A percentile compares a stretch with the other conserved stretches of the same genome.
Conservation (phyloP, 495 filamentous ascomycete species). For the Talaromyces thailandensis region DNA sequence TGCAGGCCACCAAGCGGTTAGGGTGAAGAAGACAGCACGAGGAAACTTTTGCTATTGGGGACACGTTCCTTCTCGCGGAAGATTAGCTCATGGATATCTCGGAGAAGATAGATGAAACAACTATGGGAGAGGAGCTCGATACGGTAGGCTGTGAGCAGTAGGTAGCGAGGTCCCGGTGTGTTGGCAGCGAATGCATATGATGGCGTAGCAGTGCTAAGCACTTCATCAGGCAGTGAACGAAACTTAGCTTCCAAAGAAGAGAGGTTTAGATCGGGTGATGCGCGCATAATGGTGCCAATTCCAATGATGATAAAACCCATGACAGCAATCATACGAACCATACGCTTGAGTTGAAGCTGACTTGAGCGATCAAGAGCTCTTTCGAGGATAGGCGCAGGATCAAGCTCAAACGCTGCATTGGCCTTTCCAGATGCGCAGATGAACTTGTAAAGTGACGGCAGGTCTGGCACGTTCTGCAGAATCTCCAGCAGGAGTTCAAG, state of each 20-base stretch:
- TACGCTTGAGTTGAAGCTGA: background rate
- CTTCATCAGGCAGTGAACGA: background rate
- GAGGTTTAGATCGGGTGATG: background rate
- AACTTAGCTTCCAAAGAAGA: background rate
- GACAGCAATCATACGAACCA: background rate
- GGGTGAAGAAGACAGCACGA: background rate
- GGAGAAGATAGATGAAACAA: background rate
- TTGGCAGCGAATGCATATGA: background rate
- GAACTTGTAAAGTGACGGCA: too few relatives aligned
- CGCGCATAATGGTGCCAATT: background rate
- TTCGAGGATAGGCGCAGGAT: too few relatives aligned
- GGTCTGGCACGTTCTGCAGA: too few relatives aligned
- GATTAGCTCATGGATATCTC: background rate
- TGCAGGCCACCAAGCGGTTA: background rate
- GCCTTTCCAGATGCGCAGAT: too few relatives aligned
- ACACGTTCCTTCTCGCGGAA: background rate
- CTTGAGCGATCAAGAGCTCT: too few relatives aligned
- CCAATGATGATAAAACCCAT: background rate
- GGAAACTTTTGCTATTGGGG: background rate
- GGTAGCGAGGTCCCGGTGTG: background rate
- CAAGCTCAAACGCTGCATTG: too few relatives aligned
- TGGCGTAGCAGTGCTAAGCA: background rate
- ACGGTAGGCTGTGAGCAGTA: background rate
- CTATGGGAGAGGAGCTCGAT: background rate
- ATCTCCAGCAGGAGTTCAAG: too few relatives aligned